A percentile compares a stretch with the other conserved stretches of the same genome.
Evolutionary conservation across 805 yeast genomes (phyloP).

Genomic region (Candida golubevii): DNA sequence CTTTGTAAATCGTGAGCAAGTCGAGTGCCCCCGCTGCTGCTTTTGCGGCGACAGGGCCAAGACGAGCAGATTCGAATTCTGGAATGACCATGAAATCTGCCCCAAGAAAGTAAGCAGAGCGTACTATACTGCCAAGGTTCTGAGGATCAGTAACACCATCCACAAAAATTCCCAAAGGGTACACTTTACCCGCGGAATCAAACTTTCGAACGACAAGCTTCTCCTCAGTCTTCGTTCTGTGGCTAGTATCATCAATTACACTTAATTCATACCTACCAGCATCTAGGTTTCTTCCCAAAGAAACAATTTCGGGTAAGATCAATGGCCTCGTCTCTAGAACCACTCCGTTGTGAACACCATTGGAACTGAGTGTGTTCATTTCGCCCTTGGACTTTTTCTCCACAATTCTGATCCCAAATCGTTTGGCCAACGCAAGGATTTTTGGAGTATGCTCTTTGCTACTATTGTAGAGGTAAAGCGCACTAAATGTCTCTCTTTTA

Average conservation of each 20-base stretch:
- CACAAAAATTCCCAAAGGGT: constrained; percentile 68
- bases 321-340: constrained; percentile 65
- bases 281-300: constrained; percentile 24
- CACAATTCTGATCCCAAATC: constrained; percentile 35
- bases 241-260: constrained; percentile 11
- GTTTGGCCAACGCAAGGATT: constrained; percentile 46
- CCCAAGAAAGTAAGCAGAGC: constrained; percentile 79
- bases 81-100: constrained; percentile 75
- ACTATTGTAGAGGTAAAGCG: constrained; percentile 44
- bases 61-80: constrained; percentile 63
- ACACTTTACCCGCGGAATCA: constrained; percentile 12
- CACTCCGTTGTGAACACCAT: constrained; percentile 78
- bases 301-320: constrained; percentile 25
- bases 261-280: constrained; percentile 18
- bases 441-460: constrained; percentile 31
- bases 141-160: constrained; percentile 86
- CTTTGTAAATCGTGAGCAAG: constrained; percentile 55
- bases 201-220: constrained; percentile 22
- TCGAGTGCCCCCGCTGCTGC: constrained; percentile 86
- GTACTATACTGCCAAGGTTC: constrained; percentile 75
- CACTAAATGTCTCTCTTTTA: constrained; percentile 50
- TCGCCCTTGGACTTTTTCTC: constrained; percentile 43
- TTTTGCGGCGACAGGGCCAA: constrained; percentile 76
- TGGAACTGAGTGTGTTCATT: constrained; percentile 54
- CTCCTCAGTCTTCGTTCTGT: constrained; percentile 1